Percentiles rank a stretch among this genome's conserved stretches.
Conservation (phyloP, 1,284 basidiomycete genomes). For the Marasmius tenuissimus region DNA sequence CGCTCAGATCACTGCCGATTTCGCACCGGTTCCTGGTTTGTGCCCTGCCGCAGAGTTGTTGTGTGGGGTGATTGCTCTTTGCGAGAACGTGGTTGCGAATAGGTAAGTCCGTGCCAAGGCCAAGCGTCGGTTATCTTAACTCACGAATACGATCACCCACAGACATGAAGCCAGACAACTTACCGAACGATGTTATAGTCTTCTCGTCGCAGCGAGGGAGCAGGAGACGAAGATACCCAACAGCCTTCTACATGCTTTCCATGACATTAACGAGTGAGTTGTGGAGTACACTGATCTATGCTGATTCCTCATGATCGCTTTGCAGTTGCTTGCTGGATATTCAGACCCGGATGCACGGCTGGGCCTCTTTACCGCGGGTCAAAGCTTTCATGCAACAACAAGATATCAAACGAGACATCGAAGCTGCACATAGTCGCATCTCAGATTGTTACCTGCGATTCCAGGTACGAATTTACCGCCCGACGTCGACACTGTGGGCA, state of each 20-base stretch:
- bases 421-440: conserved; percentile 39
- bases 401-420: conserved; percentile 42
- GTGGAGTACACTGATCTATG: conserved; percentile 8
- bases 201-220: conserved; percentile 34
- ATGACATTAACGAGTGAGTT: conserved; percentile 19
- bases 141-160: background rate
- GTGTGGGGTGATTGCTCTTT: conserved; percentile 35
- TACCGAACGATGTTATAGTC: conserved; percentile 39
- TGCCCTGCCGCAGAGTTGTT: conserved; percentile 39
- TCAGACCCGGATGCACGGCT: conserved; percentile 36
- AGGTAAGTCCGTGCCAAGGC: conserved; percentile 27
- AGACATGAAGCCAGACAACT: conserved; percentile 43
- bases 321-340: conserved; percentile 39
- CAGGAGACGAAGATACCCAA: conserved; percentile 23
- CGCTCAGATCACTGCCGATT: conserved; percentile 43
- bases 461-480: conserved; percentile 37
- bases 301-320: background rate
- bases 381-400: conserved; percentile 44
- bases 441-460: conserved; percentile 41
- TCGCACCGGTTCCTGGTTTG: conserved; percentile 49
- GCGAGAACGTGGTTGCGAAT: conserved; percentile 47
- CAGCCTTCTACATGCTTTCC: conserved; percentile 6
- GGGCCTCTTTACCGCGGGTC: conserved; percentile 35
- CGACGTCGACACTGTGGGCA: too few species aligned
- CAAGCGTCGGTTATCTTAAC: background rate